Evolutionary conservation across 257 asterid species (phyloP), one percentile per base, ranked within the genome.

Genomic region (Paulownia fortunei): DNA sequence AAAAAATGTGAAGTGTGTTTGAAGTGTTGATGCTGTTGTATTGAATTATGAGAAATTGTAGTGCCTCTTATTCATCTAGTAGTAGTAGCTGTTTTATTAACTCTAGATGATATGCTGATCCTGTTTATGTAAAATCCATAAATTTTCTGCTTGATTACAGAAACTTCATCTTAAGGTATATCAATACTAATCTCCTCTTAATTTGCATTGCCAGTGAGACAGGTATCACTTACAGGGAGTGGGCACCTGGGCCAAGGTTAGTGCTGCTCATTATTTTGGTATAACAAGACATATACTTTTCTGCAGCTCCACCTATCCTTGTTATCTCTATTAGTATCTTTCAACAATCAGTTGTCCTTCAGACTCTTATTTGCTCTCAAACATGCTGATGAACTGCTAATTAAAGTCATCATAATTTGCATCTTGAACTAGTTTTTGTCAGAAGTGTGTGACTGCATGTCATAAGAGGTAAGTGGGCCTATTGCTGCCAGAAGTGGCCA

Each of bases 191-290:
- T 70, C 70, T 58, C 58, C 12, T 74, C 63, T 37, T 58, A 83
- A 62, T 78, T 82, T 85, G 46, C 78, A 23, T 89, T 86, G 82
- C 72, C 93, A 96, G 99, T 84, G 92, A 87, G 83, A 82, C 97
- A 80, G 99, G 99, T 70, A 92, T 93, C 86, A 96, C 97, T 56
- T 96, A 92, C 84, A 87, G 96, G 81, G 99, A 96, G 82, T 96
- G 99, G 99, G 98, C 99, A 83, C 99, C 99, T 72, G 99, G 97
- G 99, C 99, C 84, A 89, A 89, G 99, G 99, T 96, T 75, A 72
- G 92, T 87, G 54, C 80, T 82, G 18, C 73, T 61, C 47, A 21
- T 27, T 52, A 60, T 66, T 78, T 76, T 59, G 26, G 46, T 16
- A 41, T 72, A 64, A 52, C n/a, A 32, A 23, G 67, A 59, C 44